Base-by-base conservation (phyloP, 257 asterid genomes). In the Cordia subcordata region DNA sequence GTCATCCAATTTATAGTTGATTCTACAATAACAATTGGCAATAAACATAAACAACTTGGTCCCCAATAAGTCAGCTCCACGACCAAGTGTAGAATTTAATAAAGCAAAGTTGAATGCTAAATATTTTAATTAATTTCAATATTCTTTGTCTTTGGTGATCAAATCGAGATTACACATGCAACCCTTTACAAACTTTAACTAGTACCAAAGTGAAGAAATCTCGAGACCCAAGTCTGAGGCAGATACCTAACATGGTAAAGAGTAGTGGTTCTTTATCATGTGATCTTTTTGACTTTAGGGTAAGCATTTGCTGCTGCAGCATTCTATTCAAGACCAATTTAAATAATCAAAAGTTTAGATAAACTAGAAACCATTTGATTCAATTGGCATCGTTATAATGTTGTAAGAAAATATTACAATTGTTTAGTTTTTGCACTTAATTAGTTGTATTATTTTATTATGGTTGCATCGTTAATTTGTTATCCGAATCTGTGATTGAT, bases 211-310 rank as follows among this genome's bases (percentile, higher is more conserved):
- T 27, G 6, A 27, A 27, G 35, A 27, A 6, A 27, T 27, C 35
- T 27, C 35, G 35, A 16, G 54, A 49, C 54, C 54, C 21, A 42
- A 49, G 35, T 27, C n/a, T n/a, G n/a, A n/a, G n/a, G n/a, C 35
- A 49, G 22, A 49, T 49, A 49, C 54, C 54, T 49, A 49, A 49
- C 21, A 49, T 49, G 27, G 9, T 49, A 49, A n/a, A n/a, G 23
- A 49, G 17, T 49, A 17, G 23, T 49, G 8, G 13, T 49, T 0
- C 54, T 49, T 49, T 49, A n/a, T 49, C 27, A 6, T 21, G 3
- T 49, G 54, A 49, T 18, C 54, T 27, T 49, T 49, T 49, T 49
- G 54, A 49, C 54, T 49, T 49, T n/a, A 19, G 5, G 54, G 54
- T 49, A 21, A 49, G 20, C 54, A 49, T 49, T 49, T 49, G 16